A percentile compares a stretch with the other conserved stretches of the same genome.
Conservation (phyloP, 2,329 filamentous ascomycete species). For the Cytospora chrysosperma region DNA sequence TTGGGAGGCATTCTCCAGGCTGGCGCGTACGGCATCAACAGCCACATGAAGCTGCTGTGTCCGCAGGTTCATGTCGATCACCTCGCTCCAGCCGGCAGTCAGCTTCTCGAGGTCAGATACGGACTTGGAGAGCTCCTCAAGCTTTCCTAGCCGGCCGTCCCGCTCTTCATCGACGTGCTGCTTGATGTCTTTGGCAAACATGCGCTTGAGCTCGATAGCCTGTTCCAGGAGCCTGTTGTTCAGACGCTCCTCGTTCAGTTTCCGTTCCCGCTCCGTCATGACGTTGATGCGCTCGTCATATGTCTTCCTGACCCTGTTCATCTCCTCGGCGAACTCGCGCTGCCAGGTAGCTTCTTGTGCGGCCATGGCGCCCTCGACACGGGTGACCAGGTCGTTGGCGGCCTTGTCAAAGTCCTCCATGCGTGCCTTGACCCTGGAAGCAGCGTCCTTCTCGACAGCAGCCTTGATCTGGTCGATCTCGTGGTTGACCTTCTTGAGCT, state of each 20-base stretch:
- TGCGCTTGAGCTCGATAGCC: slow-evolving; percentile 81
- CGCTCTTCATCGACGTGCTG: slow-evolving; percentile 86
- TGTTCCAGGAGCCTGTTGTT: slow-evolving; percentile 88
- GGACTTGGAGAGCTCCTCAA: slow-evolving; percentile 73
- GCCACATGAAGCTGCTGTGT: slow-evolving; percentile 97
- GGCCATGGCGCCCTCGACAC: slow-evolving; percentile 81
- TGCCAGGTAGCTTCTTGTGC: slow-evolving; percentile 81
- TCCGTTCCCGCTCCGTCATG: slow-evolving; percentile 74
- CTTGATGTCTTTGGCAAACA: slow-evolving; percentile 77
- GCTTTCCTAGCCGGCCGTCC: slow-evolving; percentile 78
- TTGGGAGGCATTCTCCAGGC: slow-evolving; percentile 70
- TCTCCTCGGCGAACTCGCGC: slow-evolving; percentile 83
- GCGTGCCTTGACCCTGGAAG: slow-evolving; percentile 71
- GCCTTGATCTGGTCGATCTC: slow-evolving; percentile 75
- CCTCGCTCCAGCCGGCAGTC: slow-evolving; percentile 83
- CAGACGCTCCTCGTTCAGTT: slow-evolving; percentile 78
- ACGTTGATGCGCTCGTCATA: slow-evolving; percentile 80
- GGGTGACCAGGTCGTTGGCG: slow-evolving; percentile 80
- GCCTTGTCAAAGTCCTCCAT: slow-evolving; percentile 80
- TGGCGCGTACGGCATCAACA: slow-evolving; percentile 86
- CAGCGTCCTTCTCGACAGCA: slow-evolving; percentile 67
- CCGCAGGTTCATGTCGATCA: slow-evolving; percentile 85
- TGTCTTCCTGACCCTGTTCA: slow-evolving; percentile 70
- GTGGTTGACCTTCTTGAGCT: slow-evolving; percentile 73
- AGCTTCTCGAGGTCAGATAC: slow-evolving; percentile 85